phyloP scores from a whole-genome alignment of 2,329 filamentous ascomycete species.

The Pyricularia sp. region DNA sequence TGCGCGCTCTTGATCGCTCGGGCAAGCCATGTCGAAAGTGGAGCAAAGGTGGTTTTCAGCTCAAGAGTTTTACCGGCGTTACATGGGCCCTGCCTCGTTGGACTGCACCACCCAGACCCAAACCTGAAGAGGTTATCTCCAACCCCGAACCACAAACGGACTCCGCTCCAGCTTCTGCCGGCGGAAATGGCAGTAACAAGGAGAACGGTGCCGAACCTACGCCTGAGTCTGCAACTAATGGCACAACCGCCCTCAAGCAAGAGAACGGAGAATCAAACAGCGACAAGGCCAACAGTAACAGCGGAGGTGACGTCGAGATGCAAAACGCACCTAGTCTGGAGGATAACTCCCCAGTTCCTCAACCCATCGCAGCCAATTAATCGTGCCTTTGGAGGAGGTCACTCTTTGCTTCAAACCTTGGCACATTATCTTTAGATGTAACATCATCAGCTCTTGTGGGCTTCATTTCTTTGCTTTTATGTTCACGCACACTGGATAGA shows the following conservation, averaged over 20 bases:
- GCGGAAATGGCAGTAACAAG: conserved; percentile 44
- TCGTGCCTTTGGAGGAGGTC: not conserved
- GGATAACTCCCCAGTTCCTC: conserved; percentile 42
- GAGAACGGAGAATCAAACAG: conserved; percentile 44
- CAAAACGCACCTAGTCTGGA: conserved; percentile 39
- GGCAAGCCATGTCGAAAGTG: conserved; percentile 90
- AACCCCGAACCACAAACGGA: conserved; percentile 28
- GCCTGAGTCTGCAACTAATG: not conserved
- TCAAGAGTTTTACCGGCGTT: conserved; percentile 91
- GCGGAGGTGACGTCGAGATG: conserved; percentile 41
- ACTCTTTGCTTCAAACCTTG: not conserved
- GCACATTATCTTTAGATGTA: not conserved
- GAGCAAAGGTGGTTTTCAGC: conserved; percentile 69
- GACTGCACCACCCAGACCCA: conserved; percentile 59
- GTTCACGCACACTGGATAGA: conserved; percentile 1
- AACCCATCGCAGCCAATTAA: conserved; percentile 35
- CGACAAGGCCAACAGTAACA: conserved; percentile 28
- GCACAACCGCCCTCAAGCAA: conserved; percentile 22
- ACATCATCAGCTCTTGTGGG: not conserved
- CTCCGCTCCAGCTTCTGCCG: conserved; percentile 29
- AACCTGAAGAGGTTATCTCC: conserved; percentile 25
- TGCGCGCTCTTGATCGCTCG: conserved; percentile 85
- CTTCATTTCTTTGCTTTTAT: not conserved
- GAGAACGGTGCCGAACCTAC: conserved; percentile 31
- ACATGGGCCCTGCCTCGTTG: conserved; percentile 76